phyloP scores from a whole-genome alignment of 192 early-diverging fungal genomes.

The Backusella liffmaniae region DNA sequence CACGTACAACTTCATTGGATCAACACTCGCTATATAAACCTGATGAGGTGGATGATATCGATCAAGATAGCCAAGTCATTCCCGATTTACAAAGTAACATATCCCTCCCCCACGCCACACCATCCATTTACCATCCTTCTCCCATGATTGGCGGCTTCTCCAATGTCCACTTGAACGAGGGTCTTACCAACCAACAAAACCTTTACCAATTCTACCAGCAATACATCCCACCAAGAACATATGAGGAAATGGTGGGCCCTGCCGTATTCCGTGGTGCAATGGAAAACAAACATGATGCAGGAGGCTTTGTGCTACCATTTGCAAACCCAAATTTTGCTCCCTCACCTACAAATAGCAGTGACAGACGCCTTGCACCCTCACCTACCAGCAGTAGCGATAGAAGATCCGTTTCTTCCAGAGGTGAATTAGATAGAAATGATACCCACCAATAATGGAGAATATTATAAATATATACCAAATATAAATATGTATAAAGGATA shows the following conservation, averaged over 20 bases:
- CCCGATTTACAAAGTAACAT: neutral
- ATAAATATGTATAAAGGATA: slow-evolving; percentile 2
- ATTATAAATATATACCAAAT: neutral
- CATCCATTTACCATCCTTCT: neutral
- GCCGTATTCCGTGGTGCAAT: slow-evolving; percentile 24
- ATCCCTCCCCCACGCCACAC: neutral
- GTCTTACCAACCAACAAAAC: slow-evolving; percentile 26
- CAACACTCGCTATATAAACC: slow-evolving; percentile 7
- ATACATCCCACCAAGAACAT: slow-evolving; percentile 27
- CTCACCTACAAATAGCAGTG: neutral
- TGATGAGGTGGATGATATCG: neutral
- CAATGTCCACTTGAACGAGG: slow-evolving; percentile 8
- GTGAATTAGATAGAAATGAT: neutral
- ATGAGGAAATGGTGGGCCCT: slow-evolving; percentile 27
- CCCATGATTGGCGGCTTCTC: neutral
- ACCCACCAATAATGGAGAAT: neutral
- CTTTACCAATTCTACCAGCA: slow-evolving; percentile 33
- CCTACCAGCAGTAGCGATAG: neutral
- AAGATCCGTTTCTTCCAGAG: neutral
- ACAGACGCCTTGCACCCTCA: neutral
- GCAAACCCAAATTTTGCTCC: slow-evolving; percentile 12
- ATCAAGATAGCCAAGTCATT: neutral
- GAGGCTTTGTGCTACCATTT: slow-evolving; percentile 24
- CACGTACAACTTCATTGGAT: neutral
- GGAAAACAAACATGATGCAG: slow-evolving; percentile 16